Percentiles rank a stretch among this genome's conserved stretches.
phyloP scores from a whole-genome alignment of 129 eudicot genomes.

The Kitagawia praeruptora region DNA sequence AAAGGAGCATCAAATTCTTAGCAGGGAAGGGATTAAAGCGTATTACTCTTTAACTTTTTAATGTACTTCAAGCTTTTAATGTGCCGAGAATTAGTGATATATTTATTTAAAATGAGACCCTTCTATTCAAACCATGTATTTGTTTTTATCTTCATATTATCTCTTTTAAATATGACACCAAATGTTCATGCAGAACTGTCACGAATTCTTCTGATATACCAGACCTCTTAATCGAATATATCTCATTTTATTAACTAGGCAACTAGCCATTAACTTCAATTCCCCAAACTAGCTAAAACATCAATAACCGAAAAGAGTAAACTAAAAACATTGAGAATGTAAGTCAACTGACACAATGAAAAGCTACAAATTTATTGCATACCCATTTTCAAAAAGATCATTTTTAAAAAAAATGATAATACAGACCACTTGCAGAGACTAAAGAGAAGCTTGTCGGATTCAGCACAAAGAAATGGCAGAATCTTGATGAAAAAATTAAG shows the following conservation, averaged over 20 bases:
- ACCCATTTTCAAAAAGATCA: no score
- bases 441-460: background rate
- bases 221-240: background rate
- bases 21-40: background rate
- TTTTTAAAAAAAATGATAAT: no score
- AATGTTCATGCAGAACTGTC: no score
- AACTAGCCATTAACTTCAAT: background rate
- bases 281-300: background rate
- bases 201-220: no score
- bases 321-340: no score
- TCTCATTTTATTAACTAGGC: no score
- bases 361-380: no score
- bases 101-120: background rate
- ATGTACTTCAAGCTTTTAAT: background rate
- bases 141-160: background rate
- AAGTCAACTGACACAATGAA: no score
- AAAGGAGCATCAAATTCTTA: no score
- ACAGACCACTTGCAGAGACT: no score
- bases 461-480: background rate
- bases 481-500: background rate
- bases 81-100: background rate
- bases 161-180: no score
- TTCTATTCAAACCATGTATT: background rate
- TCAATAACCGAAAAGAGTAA: background rate
- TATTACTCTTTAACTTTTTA: background rate